A percentile compares a stretch with the other conserved stretches of the same genome.
Evolutionary conservation across 2,329 filamentous ascomycete genomes (phyloP).

Genomic region (Sporothrix variecibatus): DNA sequence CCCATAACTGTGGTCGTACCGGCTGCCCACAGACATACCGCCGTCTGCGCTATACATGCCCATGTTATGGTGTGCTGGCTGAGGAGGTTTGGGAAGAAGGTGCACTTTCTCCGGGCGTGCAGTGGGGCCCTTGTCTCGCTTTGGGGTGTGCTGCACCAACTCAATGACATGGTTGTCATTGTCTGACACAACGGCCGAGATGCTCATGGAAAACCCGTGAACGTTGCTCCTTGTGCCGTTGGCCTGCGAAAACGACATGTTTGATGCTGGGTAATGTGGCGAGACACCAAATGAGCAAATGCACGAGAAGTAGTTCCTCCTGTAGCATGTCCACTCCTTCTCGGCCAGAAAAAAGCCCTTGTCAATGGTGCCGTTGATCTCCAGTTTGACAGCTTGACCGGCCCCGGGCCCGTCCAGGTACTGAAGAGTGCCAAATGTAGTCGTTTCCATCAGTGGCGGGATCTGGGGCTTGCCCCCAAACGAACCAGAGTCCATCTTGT

Average conservation of each 20-base stretch:
- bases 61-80: constrained; percentile 49
- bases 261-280: constrained; percentile 53
- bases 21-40: constrained; percentile 21
- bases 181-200: constrained; percentile 80
- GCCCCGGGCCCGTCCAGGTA: constrained; percentile 55
- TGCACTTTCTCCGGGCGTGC: constrained; percentile 70
- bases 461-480: constrained; percentile 46
- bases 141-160: constrained; percentile 87
- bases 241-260: constrained; percentile 54
- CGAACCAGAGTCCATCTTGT: constrained; percentile 56
- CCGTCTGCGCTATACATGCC: constrained; percentile 44
- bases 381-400: constrained; percentile 61
- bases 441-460: constrained; percentile 55
- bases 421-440: constrained; percentile 60
- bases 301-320: constrained; percentile 88
- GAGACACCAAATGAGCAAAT: constrained; percentile 74
- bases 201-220: constrained; percentile 76
- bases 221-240: constrained; percentile 63
- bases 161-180: constrained; percentile 76
- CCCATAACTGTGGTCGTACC: constrained; percentile 49
- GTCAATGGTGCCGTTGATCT: constrained; percentile 78
- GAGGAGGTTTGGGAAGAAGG: constrained; percentile 66
- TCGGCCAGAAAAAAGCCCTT: constrained; percentile 86
- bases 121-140: constrained; percentile 84
- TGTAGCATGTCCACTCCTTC: constrained; percentile 87